Percentiles rank a stretch among this genome's conserved stretches.
phyloP scores from a whole-genome alignment of 768 basidiomycete species.

The Pulveroboletus sp. region DNA sequence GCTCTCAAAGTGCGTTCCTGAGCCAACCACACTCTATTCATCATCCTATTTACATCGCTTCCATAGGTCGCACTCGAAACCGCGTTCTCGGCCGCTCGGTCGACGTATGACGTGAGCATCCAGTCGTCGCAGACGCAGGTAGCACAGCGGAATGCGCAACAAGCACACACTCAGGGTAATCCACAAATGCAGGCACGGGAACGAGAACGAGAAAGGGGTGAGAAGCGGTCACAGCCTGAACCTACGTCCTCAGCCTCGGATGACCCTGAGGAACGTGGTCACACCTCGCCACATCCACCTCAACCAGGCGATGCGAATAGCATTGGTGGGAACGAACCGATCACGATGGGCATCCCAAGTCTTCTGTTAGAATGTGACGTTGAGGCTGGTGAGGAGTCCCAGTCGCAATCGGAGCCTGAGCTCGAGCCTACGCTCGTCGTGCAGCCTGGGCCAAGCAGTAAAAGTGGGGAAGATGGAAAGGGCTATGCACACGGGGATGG shows the following conservation, averaged over 20 bases:
- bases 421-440: slow-evolving; percentile 20
- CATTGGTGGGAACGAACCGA: background rate
- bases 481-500: background rate
- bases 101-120: slow-evolving; percentile 57
- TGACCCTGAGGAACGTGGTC: background rate
- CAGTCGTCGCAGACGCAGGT: slow-evolving; percentile 20
- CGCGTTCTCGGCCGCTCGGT: slow-evolving; percentile 62
- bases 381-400: background rate
- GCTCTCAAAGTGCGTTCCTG: slow-evolving; percentile 60
- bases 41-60: background rate
- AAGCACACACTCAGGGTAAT: background rate
- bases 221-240: slow-evolving; percentile 1
- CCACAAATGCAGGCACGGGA: background rate
- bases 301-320: background rate
- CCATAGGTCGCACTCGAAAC: slow-evolving; percentile 60
- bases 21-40: too few relatives aligned
- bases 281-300: background rate
- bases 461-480: background rate
- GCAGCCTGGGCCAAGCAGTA: slow-evolving; percentile 1
- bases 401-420: slow-evolving; percentile 4
- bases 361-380: background rate
- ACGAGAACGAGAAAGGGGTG: background rate
- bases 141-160: slow-evolving; percentile 2
- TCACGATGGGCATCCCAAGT: slow-evolving; percentile 9
- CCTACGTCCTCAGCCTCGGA: background rate